Percentiles rank a stretch among this genome's conserved stretches.
Evolutionary conservation across 192 early-diverging fungal genomes (phyloP).

Genomic region (Coemansia reversa): DNA sequence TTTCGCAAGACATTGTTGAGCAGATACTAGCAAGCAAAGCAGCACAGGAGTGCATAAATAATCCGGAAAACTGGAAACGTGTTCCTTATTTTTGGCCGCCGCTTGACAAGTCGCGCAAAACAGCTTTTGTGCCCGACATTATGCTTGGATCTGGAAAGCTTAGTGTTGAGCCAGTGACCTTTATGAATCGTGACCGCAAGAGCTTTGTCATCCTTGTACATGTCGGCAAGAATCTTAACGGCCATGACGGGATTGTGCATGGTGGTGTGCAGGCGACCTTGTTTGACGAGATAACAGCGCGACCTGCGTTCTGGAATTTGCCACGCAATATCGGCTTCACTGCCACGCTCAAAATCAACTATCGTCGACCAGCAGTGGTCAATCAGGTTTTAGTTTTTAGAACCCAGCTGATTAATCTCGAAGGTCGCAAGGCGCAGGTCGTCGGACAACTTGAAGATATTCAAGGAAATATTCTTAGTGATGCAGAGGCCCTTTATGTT

Average conservation of each 20-base stretch:
- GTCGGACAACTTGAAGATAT: slow-evolving; percentile 61
- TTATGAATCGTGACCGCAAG: slow-evolving; percentile 50
- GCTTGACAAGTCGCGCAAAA: slow-evolving; percentile 1
- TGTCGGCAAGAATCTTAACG: slow-evolving; percentile 67
- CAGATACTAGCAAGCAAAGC: slow-evolving; percentile 24
- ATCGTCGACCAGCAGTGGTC: slow-evolving; percentile 64
- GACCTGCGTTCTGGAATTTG: slow-evolving; percentile 58
- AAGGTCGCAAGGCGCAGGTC: slow-evolving; percentile 70
- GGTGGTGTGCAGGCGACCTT: slow-evolving; percentile 74
- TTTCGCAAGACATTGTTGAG: slow-evolving; percentile 9
- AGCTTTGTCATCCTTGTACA: slow-evolving; percentile 60
- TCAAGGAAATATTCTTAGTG: slow-evolving; percentile 59
- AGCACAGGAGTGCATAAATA: slow-evolving; percentile 37
- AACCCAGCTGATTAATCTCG: slow-evolving; percentile 56
- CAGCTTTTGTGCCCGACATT: slow-evolving; percentile 29
- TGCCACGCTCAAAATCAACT: slow-evolving; percentile 74
- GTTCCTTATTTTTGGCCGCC: slow-evolving; percentile 46
- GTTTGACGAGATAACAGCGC: slow-evolving; percentile 66
- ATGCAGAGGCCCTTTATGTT: slow-evolving; percentile 68
- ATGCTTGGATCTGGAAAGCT: slow-evolving; percentile 34
- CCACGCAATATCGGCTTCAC: slow-evolving; percentile 73
- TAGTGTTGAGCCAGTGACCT: slow-evolving; percentile 41
- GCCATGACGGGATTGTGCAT: slow-evolving; percentile 78
- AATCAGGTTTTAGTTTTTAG: slow-evolving; percentile 60
- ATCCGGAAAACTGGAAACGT: slow-evolving; percentile 50